These are phyloP conservation scores for Geosmithia flava DNA, from an alignment of 2,329 filamentous ascomycete genomes.

Conservation along the genomic window DNA sequence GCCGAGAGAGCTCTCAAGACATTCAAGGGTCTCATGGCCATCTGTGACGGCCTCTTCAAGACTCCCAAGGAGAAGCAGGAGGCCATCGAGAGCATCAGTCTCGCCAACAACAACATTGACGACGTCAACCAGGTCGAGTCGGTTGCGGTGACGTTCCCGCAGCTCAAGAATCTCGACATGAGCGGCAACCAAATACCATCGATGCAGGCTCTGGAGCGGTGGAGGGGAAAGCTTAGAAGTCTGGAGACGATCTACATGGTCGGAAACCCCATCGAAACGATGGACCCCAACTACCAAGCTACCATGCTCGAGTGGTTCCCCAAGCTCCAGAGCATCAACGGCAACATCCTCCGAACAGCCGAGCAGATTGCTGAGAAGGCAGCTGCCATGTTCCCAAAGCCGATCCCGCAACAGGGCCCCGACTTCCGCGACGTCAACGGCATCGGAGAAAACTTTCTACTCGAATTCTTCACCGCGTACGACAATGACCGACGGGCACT, in stretches of 20 bases:
- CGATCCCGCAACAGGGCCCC: slow-evolving; percentile 50
- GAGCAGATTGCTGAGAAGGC: slow-evolving; percentile 51
- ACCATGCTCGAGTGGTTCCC: slow-evolving; percentile 76
- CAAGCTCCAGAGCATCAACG: slow-evolving; percentile 65
- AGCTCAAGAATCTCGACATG: slow-evolving; percentile 79
- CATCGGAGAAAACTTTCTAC: slow-evolving; percentile 65
- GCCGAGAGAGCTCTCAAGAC: slow-evolving; percentile 69
- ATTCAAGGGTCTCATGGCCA: slow-evolving; percentile 81
- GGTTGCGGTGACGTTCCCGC: slow-evolving; percentile 68
- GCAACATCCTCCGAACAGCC: slow-evolving; percentile 57
- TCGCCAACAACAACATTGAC: slow-evolving; percentile 68
- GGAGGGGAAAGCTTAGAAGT: slow-evolving; percentile 67
- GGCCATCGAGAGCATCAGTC: slow-evolving; percentile 68
- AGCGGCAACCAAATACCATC: slow-evolving; percentile 69
- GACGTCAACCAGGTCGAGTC: slow-evolving; percentile 62
- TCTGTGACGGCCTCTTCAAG: slow-evolving; percentile 70
- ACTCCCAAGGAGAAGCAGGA: slow-evolving; percentile 59
- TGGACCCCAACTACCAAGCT: slow-evolving; percentile 46
- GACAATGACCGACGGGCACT: slow-evolving; percentile 58
- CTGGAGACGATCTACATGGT: slow-evolving; percentile 72
- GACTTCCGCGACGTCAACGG: slow-evolving; percentile 63
- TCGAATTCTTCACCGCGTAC: slow-evolving; percentile 61
- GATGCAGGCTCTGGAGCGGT: slow-evolving; percentile 55
- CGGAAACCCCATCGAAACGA: slow-evolving; percentile 59
- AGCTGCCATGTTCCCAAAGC: slow-evolving; percentile 34